Conservation (phyloP, 2,329 filamentous ascomycete genomes). For the Domatiomyces globalis region DNA sequence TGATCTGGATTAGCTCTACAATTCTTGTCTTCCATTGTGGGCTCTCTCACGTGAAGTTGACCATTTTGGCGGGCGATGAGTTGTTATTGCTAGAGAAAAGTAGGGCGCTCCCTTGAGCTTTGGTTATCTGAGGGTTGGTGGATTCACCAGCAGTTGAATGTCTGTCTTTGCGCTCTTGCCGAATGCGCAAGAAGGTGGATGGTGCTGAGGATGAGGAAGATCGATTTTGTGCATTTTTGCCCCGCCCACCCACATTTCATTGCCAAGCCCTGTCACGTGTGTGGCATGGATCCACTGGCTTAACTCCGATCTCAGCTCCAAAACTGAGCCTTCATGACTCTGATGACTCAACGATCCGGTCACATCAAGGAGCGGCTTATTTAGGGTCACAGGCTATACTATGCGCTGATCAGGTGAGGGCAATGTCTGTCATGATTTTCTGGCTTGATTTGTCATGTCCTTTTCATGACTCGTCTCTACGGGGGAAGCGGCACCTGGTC, state of each 20-base stretch:
- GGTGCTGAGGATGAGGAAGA: not conserved
- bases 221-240: not conserved
- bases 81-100: slow-evolving; percentile 6
- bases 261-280: not conserved
- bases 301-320: no score
- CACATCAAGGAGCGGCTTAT: not conserved
- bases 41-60: slow-evolving; percentile 43
- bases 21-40: not conserved
- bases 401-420: not conserved
- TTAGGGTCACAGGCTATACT: not conserved
- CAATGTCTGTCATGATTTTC: not conserved
- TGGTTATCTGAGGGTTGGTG: not conserved
- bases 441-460: not conserved
- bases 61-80: slow-evolving; percentile 84
- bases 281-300: not conserved
- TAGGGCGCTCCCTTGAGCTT: slow-evolving; percentile 18
- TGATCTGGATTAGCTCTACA: slow-evolving; percentile 22
- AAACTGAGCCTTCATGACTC: not conserved
- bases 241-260: not conserved
- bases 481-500: not conserved
- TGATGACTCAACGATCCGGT: not conserved
- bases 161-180: not conserved
- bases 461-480: not conserved
- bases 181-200: not conserved
- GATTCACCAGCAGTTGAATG: not conserved